Conservation (phyloP, 2,329 filamentous ascomycete genomes). For the Didymella lethalis region DNA sequence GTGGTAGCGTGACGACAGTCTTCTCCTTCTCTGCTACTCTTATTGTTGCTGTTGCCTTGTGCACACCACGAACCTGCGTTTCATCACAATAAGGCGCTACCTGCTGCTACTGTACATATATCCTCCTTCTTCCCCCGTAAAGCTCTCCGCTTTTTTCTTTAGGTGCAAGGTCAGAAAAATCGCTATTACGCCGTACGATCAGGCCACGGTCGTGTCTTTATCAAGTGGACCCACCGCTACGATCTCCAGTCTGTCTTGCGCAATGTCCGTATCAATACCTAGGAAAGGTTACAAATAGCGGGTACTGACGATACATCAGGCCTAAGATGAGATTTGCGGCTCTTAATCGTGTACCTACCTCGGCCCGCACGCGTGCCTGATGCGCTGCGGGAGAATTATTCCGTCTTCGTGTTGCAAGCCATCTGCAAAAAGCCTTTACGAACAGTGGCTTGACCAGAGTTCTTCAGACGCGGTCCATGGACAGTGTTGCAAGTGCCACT, state of each 20-base stretch:
- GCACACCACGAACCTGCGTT: too few species aligned
- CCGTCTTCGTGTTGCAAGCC: neutral
- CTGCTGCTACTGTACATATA: too few species aligned
- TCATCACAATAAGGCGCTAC: too few species aligned
- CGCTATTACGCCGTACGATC: too few species aligned
- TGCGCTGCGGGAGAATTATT: neutral
- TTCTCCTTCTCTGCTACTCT: too few species aligned
- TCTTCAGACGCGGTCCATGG: neutral
- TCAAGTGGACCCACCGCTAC: neutral
- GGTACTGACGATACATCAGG: neutral
- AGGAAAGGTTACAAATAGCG: neutral
- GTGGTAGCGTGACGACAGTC: neutral
- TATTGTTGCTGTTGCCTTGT: too few species aligned
- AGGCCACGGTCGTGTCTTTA: neutral
- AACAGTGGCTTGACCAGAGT: neutral
- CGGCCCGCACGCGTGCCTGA: neutral
- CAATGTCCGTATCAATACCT: neutral
- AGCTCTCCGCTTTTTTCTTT: too few species aligned
- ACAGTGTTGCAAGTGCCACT: neutral
- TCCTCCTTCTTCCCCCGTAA: too few species aligned
- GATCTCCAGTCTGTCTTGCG: neutral
- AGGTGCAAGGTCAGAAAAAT: too few species aligned
- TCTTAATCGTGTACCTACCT: neutral
- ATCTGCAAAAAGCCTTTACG: neutral
- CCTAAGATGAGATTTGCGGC: neutral